These are phyloP conservation scores for Didymella pomorum DNA, from an alignment of 2,329 filamentous ascomycete genomes.

Conservation along the genomic window DNA sequence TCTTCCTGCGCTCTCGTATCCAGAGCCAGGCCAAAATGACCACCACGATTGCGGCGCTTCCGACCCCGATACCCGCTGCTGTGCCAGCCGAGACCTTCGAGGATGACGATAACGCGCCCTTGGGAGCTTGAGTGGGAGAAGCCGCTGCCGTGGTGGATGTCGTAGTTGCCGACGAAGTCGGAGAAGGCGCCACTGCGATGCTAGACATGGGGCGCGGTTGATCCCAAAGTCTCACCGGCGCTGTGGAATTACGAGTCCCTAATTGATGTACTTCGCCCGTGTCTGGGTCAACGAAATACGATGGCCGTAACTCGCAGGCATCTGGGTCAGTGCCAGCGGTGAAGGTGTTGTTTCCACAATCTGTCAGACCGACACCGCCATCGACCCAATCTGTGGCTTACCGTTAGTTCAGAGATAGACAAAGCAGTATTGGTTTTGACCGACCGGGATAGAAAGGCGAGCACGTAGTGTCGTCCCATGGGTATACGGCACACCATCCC, in stretches of 20 bases:
- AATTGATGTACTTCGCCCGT: not conserved
- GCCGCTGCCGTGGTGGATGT: not conserved
- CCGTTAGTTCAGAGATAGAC: not conserved
- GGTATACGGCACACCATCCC: not conserved
- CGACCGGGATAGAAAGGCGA: not conserved
- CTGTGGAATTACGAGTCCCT: not conserved
- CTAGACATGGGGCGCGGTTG: not conserved
- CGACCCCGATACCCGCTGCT: constrained; percentile 1
- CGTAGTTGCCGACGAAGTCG: not conserved
- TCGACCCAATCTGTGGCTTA: not conserved
- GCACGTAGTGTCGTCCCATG: not conserved
- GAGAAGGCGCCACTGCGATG: too few relatives aligned
- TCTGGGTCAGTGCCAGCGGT: not conserved
- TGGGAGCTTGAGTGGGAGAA: not conserved
- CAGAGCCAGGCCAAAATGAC: not conserved
- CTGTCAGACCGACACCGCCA: not conserved
- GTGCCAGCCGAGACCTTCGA: not conserved
- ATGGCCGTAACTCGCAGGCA: not conserved
- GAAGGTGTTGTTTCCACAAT: not conserved
- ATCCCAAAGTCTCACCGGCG: not conserved
- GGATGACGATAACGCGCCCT: not conserved
- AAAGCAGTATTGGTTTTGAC: not conserved
- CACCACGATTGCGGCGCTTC: not conserved
- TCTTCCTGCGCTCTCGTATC: not conserved
- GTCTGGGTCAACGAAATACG: not conserved